Conservation (phyloP, 306 rosid species). For the Cucumis melo region DNA sequence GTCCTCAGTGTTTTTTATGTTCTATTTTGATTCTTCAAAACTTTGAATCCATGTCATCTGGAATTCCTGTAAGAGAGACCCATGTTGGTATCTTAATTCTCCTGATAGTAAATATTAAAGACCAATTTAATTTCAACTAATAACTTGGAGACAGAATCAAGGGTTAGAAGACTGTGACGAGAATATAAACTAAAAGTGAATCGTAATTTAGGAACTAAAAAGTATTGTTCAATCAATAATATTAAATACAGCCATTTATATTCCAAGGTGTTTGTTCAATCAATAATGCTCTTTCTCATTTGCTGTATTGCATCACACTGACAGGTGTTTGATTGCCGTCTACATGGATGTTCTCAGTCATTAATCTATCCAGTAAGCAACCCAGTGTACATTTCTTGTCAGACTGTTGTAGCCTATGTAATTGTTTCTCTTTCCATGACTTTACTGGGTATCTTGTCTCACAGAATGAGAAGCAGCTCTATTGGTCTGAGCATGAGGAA, state of each 20-base stretch:
- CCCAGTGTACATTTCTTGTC: constrained; percentile 3
- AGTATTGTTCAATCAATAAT: neutral
- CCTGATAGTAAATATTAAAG: neutral
- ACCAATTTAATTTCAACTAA: neutral
- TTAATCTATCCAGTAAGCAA: constrained; percentile 68
- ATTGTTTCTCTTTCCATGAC: neutral
- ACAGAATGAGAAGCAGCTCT: constrained; percentile 63
- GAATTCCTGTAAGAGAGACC: neutral
- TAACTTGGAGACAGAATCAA: neutral
- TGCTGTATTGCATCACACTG: constrained; percentile 11
- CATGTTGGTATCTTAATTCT: neutral
- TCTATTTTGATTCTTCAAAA: neutral
- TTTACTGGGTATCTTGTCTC: constrained; percentile 26
- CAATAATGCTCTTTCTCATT: constrained; percentile 22
- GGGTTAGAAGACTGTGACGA: neutral
- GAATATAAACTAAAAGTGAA: neutral
- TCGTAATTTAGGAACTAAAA: neutral
- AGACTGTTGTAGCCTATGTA: constrained; percentile 1
- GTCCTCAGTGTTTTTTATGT: neutral
- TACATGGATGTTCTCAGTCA: constrained; percentile 87
- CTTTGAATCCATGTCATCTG: neutral
- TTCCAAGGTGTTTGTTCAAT: neutral
- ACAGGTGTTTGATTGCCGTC: constrained; percentile 88
- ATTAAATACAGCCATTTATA: neutral
- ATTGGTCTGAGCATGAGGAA: constrained; percentile 67